phyloP scores from a whole-genome alignment of 306 rosid species.

The Prinsepia uniflora region DNA sequence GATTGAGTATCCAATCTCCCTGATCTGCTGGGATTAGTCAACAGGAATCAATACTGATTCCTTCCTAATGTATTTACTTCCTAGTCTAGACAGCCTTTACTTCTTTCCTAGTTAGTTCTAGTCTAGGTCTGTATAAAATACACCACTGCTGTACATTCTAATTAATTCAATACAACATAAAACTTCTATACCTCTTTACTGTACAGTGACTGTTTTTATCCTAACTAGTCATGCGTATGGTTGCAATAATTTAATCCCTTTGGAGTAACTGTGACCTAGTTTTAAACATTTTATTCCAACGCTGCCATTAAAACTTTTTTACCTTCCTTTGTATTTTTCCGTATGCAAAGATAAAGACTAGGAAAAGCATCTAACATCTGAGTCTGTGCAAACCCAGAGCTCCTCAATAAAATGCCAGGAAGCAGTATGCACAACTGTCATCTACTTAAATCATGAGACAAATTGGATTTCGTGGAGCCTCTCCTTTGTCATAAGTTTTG shows the following conservation, averaged over 20 bases:
- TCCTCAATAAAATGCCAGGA: background rate
- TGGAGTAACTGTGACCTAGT: background rate
- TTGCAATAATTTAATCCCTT: background rate
- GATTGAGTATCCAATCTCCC: too few relatives aligned
- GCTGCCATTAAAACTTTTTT: background rate
- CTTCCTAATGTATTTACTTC: too few relatives aligned
- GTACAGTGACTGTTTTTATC: background rate
- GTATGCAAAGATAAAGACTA: background rate
- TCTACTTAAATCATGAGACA: background rate
- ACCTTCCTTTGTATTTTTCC: background rate
- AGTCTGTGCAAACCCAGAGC: background rate
- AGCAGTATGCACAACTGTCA: background rate
- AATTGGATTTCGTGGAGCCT: constrained; percentile 12
- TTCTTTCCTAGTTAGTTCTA: too few relatives aligned
- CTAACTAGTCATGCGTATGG: too few relatives aligned
- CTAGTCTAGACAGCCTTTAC: too few relatives aligned
- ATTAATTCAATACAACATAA: too few relatives aligned
- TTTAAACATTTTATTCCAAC: background rate
- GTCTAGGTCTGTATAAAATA: too few relatives aligned
- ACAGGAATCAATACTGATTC: too few relatives aligned
- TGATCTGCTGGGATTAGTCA: too few relatives aligned
- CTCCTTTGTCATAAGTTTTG: background rate
- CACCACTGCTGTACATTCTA: too few relatives aligned
- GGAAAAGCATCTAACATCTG: constrained; percentile 1
- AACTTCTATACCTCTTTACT: too few relatives aligned